A percentile compares a stretch with the other conserved stretches of the same genome.
Conservation (phyloP, 2,329 filamentous ascomycete species). For the Colletotrichum sp. region DNA sequence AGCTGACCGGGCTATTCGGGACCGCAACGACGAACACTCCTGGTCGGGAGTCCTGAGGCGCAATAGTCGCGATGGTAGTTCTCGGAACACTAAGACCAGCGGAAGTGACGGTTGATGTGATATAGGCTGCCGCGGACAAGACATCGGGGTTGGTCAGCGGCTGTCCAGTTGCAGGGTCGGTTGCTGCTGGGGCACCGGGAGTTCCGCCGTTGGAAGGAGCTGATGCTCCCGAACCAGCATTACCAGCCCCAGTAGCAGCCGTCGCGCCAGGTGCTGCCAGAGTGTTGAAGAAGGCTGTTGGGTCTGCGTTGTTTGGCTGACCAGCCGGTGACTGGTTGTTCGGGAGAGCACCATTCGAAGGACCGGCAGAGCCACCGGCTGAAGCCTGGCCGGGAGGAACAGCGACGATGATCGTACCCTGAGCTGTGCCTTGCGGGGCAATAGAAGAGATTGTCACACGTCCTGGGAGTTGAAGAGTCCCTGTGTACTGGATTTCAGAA, state of each 20-base stretch:
- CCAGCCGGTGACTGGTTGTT: neutral
- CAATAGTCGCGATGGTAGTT: neutral
- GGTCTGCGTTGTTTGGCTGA: neutral
- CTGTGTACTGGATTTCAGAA: neutral
- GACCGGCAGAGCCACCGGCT: neutral
- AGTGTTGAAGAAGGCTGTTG: neutral
- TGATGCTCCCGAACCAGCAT: neutral
- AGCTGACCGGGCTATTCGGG: neutral
- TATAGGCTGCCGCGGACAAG: neutral
- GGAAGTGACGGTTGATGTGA: neutral
- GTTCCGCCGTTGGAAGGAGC: neutral
- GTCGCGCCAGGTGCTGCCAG: neutral
- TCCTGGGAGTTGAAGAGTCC: neutral
- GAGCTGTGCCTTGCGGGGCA: neutral
- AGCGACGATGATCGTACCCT: slow-evolving; percentile 5
- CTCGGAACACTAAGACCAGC: neutral
- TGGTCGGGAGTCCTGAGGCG: neutral
- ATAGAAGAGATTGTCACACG: neutral
- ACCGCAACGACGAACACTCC: neutral
- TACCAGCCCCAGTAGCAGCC: rapidly evolving
- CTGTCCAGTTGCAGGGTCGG: neutral
- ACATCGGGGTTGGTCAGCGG: neutral
- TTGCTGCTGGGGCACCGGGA: neutral
- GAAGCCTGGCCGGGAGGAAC: neutral
- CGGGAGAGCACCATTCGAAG: neutral